Evolutionary conservation across 192 early-diverging fungal genomes (phyloP).

Genomic region (Spizellomyces punctatus): DNA sequence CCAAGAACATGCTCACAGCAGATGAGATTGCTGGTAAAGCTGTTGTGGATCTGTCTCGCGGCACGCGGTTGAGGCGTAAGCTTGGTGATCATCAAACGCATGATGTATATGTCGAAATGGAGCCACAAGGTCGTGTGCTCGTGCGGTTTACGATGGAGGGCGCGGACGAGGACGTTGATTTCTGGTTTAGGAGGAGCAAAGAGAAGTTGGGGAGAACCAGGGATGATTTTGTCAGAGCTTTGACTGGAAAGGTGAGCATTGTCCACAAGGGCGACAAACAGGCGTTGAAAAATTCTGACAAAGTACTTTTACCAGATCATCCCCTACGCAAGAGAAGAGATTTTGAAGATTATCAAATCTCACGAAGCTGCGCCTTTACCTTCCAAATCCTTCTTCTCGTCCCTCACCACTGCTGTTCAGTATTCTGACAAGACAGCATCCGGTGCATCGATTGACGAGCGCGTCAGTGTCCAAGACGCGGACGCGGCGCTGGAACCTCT

Average conservation of each 20-base stretch:
- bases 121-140: constrained; percentile 58
- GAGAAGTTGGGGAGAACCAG: constrained; percentile 52
- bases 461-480: constrained; percentile 40
- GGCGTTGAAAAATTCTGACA: neutral
- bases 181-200: constrained; percentile 54
- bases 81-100: constrained; percentile 59
- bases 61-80: constrained; percentile 45
- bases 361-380: constrained; percentile 55
- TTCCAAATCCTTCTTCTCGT: constrained; percentile 48
- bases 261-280: constrained; percentile 4
- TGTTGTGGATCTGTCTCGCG: constrained; percentile 40
- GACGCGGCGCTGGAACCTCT: constrained; percentile 48
- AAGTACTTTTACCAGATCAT: constrained; percentile 34
- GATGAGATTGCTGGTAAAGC: constrained; percentile 55
- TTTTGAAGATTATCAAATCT: constrained; percentile 50
- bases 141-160: constrained; percentile 59
- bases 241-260: constrained; percentile 38
- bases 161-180: constrained; percentile 60
- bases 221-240: constrained; percentile 53
- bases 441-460: constrained; percentile 36
- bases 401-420: constrained; percentile 42
- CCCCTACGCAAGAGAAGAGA: constrained; percentile 46
- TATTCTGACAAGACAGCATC: constrained; percentile 51
- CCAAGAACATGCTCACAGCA: constrained; percentile 52
- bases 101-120: constrained; percentile 58